These are phyloP conservation scores for Nicotiana tomentosiformis DNA, from an alignment of 257 asterid species.

Conservation along the genomic window DNA sequence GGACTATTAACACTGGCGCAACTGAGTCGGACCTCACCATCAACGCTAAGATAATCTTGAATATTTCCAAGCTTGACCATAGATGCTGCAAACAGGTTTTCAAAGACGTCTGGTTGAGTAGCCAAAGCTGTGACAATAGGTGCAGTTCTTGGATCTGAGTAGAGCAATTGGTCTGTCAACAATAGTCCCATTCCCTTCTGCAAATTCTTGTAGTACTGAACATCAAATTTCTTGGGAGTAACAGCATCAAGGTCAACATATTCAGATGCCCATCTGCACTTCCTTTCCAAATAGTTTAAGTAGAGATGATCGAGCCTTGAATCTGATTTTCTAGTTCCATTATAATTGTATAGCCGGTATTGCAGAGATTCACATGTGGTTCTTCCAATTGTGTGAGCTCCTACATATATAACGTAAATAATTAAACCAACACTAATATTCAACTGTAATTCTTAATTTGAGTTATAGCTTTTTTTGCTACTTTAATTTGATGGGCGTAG, in stretches of 20 bases:
- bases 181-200: conserved; percentile 70
- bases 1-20: conserved; percentile 42
- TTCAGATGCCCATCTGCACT: conserved; percentile 93
- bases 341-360: conserved; percentile 45
- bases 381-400: conserved; percentile 84
- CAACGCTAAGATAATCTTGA: conserved; percentile 35
- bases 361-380: conserved; percentile 56
- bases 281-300: conserved; percentile 52
- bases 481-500: too few species aligned
- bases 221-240: conserved; percentile 50
- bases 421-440: not conserved
- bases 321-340: conserved; percentile 38
- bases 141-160: conserved; percentile 56
- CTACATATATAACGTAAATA: conserved; percentile 12
- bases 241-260: conserved; percentile 54
- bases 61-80: conserved; percentile 77
- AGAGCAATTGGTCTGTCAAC: conserved; percentile 59
- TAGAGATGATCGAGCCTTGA: conserved; percentile 44
- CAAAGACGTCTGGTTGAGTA: conserved; percentile 33
- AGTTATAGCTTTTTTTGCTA: too few species aligned
- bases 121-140: conserved; percentile 60
- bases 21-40: conserved; percentile 50
- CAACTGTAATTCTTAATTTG: not conserved
- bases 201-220: conserved; percentile 55
- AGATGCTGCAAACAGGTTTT: conserved; percentile 58